Evolutionary conservation across 495 filamentous ascomycete genomes (phyloP), one percentile per base, ranked within the genome.

Genomic region (Mycothermus thermophilus): DNA sequence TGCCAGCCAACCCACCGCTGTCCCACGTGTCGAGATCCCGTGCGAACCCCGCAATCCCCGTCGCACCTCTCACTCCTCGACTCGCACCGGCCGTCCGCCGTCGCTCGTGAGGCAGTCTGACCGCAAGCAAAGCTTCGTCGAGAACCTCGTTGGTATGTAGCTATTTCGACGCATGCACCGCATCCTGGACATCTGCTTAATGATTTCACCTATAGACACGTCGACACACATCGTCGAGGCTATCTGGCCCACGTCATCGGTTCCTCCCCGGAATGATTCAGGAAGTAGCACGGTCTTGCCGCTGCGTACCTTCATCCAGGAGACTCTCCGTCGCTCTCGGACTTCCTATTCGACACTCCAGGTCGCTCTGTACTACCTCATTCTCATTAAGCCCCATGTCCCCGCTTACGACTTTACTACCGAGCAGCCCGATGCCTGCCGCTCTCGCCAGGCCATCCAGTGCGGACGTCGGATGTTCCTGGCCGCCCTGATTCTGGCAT

Each of bases 391-490:
- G 59, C 75, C 83, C 4, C 84, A 90, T 54, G 77, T 97, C 33
- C 90, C 90, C 4, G 75, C 66, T 9, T 70, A 73, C 46, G 70
- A 75, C 48, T 85, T 93, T 52, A 90, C 83, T 22, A 80, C 80
- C 72, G 83, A 95, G 63, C 84, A 92, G 52, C 63, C 74, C 29
- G 72, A 80, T 42, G 79, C 92, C 53, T 71, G 71, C 34, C 72
- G 79, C 32, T 64, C 72, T 14, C 73, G 63, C 48, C 81, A 86
- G 37, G 83, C 85, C 24, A 77, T 96, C 54, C 87, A 93, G 60
- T 97, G 90, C 64, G 90, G 90, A 34, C 83, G 90, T 37, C 80
- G 90, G 27, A 97, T 97, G 86, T 96, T 97, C 53, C 67, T 97
- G 35, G 81, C 92, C 11, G 83, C 83, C 9, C 66, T 95, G 43